phyloP scores from a whole-genome alignment of 2,329 filamentous ascomycete species.

The Xylaria hypoxylon region DNA sequence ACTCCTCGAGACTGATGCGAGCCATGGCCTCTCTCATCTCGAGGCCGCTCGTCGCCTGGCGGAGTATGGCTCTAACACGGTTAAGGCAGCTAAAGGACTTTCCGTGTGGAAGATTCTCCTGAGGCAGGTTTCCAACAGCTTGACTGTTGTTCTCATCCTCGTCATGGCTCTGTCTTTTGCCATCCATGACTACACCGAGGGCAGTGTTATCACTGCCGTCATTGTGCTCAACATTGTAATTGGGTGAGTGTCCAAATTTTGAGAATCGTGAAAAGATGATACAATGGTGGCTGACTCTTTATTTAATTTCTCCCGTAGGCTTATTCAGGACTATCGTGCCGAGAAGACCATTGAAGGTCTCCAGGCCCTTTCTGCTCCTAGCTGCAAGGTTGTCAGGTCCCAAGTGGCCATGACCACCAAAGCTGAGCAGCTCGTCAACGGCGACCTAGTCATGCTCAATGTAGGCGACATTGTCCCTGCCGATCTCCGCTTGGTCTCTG shows the following conservation, averaged over 20 bases:
- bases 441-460: slow-evolving; percentile 71
- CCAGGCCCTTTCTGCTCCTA: slow-evolving; percentile 68
- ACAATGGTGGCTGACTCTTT: slow-evolving; percentile 11
- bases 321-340: slow-evolving; percentile 70
- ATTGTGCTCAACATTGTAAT: slow-evolving; percentile 76
- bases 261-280: not conserved
- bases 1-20: slow-evolving; percentile 57
- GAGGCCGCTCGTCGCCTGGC: slow-evolving; percentile 74
- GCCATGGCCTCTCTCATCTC: slow-evolving; percentile 70
- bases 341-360: slow-evolving; percentile 72
- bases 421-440: slow-evolving; percentile 70
- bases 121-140: slow-evolving; percentile 81
- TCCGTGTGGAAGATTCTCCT: slow-evolving; percentile 81
- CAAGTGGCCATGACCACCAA: slow-evolving; percentile 63
- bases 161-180: slow-evolving; percentile 78
- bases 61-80: slow-evolving; percentile 75
- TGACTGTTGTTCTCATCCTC: slow-evolving; percentile 79
- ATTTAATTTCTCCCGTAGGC: slow-evolving; percentile 53
- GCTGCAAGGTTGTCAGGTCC: slow-evolving; percentile 68
- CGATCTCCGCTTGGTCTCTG: slow-evolving; percentile 72
- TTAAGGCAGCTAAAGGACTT: slow-evolving; percentile 77
- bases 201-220: slow-evolving; percentile 71
- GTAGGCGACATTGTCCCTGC: slow-evolving; percentile 78
- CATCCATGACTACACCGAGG: slow-evolving; percentile 73
- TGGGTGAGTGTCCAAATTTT: slow-evolving; percentile 60